Base-by-base conservation (phyloP, 2,329 filamentous ascomycete species). In the Dothideomycetes sp. region DNA sequence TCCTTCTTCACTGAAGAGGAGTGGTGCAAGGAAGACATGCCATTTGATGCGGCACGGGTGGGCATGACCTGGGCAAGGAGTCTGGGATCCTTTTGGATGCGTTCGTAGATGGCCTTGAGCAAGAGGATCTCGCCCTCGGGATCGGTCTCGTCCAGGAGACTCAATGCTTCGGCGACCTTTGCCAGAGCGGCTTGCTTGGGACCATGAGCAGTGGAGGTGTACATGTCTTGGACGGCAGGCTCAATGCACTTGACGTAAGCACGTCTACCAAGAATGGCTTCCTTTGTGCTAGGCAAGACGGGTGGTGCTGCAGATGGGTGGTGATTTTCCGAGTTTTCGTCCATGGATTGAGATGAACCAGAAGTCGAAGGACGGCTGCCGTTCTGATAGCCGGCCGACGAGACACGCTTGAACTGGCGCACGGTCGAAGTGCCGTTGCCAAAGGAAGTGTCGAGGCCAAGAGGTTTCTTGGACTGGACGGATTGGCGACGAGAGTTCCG, bases 401-500 rank as follows among this genome's bases (percentile, higher is more conserved):
- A 91, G 1, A 94, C 86, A 17, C 89, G 78, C 48, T 85, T 84
- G 68, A 95, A 96, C 38, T 94, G 80, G 41, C 88, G 81, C 50
- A 94, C 85, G 12, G 88, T 94, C 1, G 89, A 95, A 1, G 84
- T 85, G 6, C 81, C 83, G 61, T 96, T 96, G 37, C 89, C 91
- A 63, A 93, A 96, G 5, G 82, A 93, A 69, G 94, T 80, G 54
- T 96, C 86, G 2, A 91, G 74, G 41, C 87, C 86, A 2, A 95
- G 71, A 0, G 89, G 88, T 49, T 84, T 80, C 61, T 85, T 87
- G 7, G 53, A 49, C 33, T 58, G 54, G 22, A 57, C 54, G 45
- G 64, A 69, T 39, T 67, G 54, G 15, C 62, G 61, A 15, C 65
- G 62, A 23, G 66, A 61, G 3, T 67, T 69, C 2, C 64, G 61